These are phyloP conservation scores for Emericellopsis terricola DNA, from an alignment of 495 filamentous ascomycete species.

Conservation along the genomic window DNA sequence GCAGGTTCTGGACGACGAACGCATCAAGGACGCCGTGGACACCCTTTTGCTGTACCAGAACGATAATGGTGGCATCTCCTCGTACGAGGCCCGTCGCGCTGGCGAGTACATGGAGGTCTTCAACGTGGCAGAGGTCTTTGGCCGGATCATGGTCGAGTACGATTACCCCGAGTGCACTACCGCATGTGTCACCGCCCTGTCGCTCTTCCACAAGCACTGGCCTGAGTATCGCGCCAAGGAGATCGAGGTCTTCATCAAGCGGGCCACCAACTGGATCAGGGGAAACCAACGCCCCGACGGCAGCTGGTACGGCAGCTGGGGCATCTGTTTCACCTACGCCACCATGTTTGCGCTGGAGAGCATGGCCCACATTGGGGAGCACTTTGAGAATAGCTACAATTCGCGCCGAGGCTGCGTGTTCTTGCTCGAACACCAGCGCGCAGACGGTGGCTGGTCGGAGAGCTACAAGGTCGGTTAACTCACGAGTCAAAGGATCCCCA, in stretches of 20 bases:
- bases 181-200: conserved; percentile 77
- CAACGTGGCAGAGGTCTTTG: conserved; percentile 94
- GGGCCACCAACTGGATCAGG: conserved; percentile 68
- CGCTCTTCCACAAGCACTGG: conserved; percentile 62
- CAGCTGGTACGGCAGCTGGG: conserved; percentile 94
- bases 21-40: conserved; percentile 75
- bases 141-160: conserved; percentile 94
- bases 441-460: conserved; percentile 93
- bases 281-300: conserved; percentile 63
- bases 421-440: conserved; percentile 61
- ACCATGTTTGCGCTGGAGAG: conserved; percentile 89
- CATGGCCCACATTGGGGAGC: conserved; percentile 64
- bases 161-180: conserved; percentile 97
- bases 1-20: conserved; percentile 47
- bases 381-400: conserved; percentile 50
- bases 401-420: conserved; percentile 70
- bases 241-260: conserved; percentile 48
- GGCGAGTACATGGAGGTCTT: conserved; percentile 62
- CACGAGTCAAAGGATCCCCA: too few species aligned
- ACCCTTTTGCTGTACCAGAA: conserved; percentile 89
- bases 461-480: conserved; percentile 70
- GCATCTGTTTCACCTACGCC: conserved; percentile 94
- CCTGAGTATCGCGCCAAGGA: conserved; percentile 62
- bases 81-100: conserved; percentile 71
- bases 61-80: conserved; percentile 68